Conservation (phyloP, 2,329 filamentous ascomycete species). For the Colletotrichum lentis region DNA sequence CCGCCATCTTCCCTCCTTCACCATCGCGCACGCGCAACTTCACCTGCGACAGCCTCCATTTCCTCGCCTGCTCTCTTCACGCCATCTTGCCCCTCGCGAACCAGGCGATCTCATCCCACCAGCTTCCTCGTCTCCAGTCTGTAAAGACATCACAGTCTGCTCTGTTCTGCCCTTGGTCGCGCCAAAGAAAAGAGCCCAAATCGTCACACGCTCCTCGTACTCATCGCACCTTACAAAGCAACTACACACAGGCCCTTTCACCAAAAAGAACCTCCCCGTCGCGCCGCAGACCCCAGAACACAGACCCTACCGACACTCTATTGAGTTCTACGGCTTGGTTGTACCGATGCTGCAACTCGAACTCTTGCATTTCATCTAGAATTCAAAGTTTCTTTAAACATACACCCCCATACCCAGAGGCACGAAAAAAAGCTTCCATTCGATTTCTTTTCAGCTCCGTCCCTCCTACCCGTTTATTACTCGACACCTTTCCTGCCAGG, state of each 20-base stretch:
- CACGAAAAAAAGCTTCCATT: conserved; percentile 35
- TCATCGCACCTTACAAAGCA: conserved; percentile 27
- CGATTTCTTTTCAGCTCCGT: conserved; percentile 29
- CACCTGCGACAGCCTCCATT: conserved; percentile 31
- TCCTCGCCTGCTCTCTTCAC: conserved; percentile 12
- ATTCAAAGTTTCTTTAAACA: conserved; percentile 32
- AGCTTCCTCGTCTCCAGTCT: neutral
- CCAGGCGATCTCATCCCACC: neutral
- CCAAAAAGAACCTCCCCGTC: conserved; percentile 30
- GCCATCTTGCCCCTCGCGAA: conserved; percentile 6
- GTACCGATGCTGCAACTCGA: conserved; percentile 35
- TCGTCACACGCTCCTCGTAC: conserved; percentile 20
- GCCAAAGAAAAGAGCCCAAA: neutral
- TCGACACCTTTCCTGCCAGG: conserved; percentile 32
- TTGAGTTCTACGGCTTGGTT: conserved; percentile 36
- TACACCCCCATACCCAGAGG: conserved; percentile 31
- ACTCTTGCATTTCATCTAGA: conserved; percentile 36
- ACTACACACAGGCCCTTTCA: conserved; percentile 27
- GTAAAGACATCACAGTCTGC: neutral
- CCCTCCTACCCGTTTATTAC: conserved; percentile 27
- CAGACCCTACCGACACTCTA: conserved; percentile 32
- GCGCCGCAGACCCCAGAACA: conserved; percentile 29
- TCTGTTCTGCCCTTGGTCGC: conserved; percentile 3
- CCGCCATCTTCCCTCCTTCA: conserved; percentile 38
- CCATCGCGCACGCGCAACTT: conserved; percentile 32